Percentiles rank a stretch among this genome's conserved stretches.
Conservation (phyloP, 1,284 basidiomycete genomes). For the Ceratobasidium papillatum region DNA sequence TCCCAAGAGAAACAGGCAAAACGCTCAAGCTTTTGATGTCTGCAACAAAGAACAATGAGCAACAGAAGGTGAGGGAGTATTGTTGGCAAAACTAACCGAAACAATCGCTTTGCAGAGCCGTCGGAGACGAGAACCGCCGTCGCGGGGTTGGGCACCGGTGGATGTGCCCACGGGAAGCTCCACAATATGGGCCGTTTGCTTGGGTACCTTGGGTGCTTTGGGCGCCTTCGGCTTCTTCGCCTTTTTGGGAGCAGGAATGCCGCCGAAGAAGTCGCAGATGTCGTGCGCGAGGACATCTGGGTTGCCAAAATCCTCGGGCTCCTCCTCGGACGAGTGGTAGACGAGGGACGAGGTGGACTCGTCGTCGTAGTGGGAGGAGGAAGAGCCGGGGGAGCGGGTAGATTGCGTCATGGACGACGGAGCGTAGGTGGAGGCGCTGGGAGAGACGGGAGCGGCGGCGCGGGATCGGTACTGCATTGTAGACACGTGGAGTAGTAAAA, state of each 20-base stretch:
- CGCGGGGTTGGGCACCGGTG: constrained; percentile 16
- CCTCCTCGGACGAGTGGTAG: constrained; percentile 36
- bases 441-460: constrained; percentile 26
- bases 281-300: constrained; percentile 36
- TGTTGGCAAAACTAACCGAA: constrained; percentile 24
- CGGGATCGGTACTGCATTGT: constrained; percentile 40
- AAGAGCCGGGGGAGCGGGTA: constrained; percentile 8
- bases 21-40: constrained; percentile 29
- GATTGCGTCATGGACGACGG: constrained; percentile 5
- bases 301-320: constrained; percentile 32
- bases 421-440: constrained; percentile 22
- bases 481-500: constrained; percentile 2
- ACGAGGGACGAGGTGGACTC: constrained; percentile 28
- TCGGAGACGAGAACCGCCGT: constrained; percentile 25
- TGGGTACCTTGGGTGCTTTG: constrained; percentile 15
- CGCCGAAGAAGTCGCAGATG: constrained; percentile 36
- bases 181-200: constrained; percentile 15
- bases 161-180: constrained; percentile 21
- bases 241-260: constrained; percentile 34
- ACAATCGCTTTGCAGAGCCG: constrained; percentile 39
- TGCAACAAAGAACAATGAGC: constrained; percentile 32
- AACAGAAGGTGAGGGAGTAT: background rate
- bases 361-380: constrained; percentile 24
- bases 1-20: background rate
- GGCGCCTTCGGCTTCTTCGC: constrained; percentile 34